A percentile compares a stretch with the other conserved stretches of the same genome.
Evolutionary conservation across 768 basidiomycete species (phyloP).

Genomic region (Rubroboletus pulcherrimus): DNA sequence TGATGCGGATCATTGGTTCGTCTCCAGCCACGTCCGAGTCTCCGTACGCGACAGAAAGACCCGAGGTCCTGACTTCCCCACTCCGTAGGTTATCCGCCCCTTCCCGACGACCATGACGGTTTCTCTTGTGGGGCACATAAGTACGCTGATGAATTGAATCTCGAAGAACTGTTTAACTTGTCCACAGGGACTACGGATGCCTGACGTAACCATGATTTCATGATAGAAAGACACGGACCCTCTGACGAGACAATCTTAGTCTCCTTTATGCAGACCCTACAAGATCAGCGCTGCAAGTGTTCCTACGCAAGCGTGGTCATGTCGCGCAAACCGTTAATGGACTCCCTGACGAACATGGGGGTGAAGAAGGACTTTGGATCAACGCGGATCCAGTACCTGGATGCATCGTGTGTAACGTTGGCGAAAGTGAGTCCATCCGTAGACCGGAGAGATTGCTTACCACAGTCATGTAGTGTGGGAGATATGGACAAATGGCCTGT

Average conservation of each 20-base stretch:
- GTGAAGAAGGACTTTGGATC: conserved; percentile 70
- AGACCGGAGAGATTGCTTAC: neutral
- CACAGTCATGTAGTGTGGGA: conserved; percentile 71
- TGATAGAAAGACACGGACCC: neutral
- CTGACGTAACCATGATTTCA: conserved; percentile 54
- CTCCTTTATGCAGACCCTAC: conserved; percentile 84
- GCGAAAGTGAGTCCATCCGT: conserved; percentile 62
- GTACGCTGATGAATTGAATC: conserved; percentile 36
- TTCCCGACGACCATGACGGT: conserved; percentile 75
- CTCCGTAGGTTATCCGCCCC: conserved; percentile 73
- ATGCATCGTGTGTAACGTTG: conserved; percentile 88
- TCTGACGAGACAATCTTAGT: conserved; percentile 38
- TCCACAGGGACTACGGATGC: conserved; percentile 81
- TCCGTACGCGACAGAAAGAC: neutral
- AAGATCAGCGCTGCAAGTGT: conserved; percentile 78
- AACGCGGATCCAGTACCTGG: conserved; percentile 79
- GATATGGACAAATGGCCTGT: conserved; percentile 84
- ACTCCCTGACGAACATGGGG: conserved; percentile 49
- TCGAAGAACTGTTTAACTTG: conserved; percentile 3
- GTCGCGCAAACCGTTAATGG: conserved; percentile 28
- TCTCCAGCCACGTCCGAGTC: neutral
- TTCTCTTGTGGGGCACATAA: conserved; percentile 90
- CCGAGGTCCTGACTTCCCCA: neutral
- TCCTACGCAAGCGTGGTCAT: conserved; percentile 45
- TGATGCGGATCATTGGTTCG: conserved; percentile 77